Base-by-base conservation (phyloP, 352 stramenopile genomes). In the Phytophthora colocasiae region DNA sequence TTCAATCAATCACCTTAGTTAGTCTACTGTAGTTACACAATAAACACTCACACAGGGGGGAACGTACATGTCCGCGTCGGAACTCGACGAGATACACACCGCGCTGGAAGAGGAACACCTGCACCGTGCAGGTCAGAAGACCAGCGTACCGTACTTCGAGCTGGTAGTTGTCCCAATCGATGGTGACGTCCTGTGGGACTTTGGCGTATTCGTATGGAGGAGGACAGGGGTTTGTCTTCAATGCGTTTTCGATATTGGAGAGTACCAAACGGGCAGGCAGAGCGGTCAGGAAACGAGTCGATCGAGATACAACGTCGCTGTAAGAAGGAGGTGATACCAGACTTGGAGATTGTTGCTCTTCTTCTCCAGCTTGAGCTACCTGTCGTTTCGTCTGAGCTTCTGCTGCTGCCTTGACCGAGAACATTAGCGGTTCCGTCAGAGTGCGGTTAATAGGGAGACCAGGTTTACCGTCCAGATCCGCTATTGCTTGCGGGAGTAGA, bases 61-160 rank as follows among this genome's bases (percentile, higher is more conserved):
- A 57, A 76, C 71, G n/a, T 69, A 93, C 85, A 60, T 93, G 83
- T 56, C 83, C 81, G 34, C 87, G 85, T 38, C 80, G 83, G 34
- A 93, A 93, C 57, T 95, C 87, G 10, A 93, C 83, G 14, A 93
- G 66, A 67, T 95, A 95, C 6, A 95, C 79, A 17, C 85, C 85
- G 32, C 83, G 82, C 58, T 92, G 85, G 55, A 89, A 92, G 22
- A 93, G 73, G 50, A 92, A 93, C 15, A 95, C 81, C 55, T 89
- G 84, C n/a, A 93, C 80, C 8, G 83, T 89, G 59, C 87, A 93
- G 38, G 79, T 85, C 39, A 92, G 58, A 22, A 90, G 70, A 58
- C 75, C 78, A 46, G 68, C 77, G 63, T 87, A 88, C 44, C 72
- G 69, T 24, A 95, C 80, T 34, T 93, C 78, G 22, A 95, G 74